Base-by-base conservation (phyloP, 805 yeast genomes). In the Brettanomyces anomalus region DNA sequence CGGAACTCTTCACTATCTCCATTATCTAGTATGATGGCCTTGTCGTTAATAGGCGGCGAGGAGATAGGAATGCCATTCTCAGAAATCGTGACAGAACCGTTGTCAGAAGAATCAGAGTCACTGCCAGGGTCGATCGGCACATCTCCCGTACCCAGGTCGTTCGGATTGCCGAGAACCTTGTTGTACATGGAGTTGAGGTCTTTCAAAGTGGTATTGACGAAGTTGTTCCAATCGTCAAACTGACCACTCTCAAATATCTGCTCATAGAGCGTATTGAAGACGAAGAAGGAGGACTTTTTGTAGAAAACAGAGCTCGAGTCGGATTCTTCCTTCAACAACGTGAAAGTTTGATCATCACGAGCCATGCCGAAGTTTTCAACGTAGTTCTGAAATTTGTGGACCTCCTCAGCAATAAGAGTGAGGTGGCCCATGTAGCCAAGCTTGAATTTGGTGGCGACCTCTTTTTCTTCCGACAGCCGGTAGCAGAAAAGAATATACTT, bases 361-460 rank as follows among this genome's bases (percentile, higher is more conserved):
- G 64, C 55, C 33, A 57, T 41, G 10, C 65, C 65, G 46, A 61
- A 60, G 43, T 57, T 61, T 39, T 60, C 66, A 41, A 61, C 62
- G 44, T 50, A 53, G 44, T 56, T 59, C 45, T 62, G 67, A 42
- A 76, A 76, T 55, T 76, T 76, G 37, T 74, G 79, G 28, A 76
- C 71, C 48, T 76, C 81, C 51, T 76, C 81, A 46, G 79, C 75
- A 18, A 76, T 71, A 26, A 76, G 58, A 15, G 76, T 73, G 39
- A 76, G 55, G 57, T 76, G 81, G 0, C 81, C 81, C 76, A 76
- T 72, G 51, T 74, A 76, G 0, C 81, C 81, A 3, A 77, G 71
- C 37, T 76, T 61, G 21, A 76, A 70, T n/a, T 58, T 63, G 4
- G 56, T 60, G 13, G 47, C 43, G 41, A 58, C 59, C 49, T 72